Conservation (phyloP, 1,284 basidiomycete genomes). For the Taiwanofungus camphoratus region DNA sequence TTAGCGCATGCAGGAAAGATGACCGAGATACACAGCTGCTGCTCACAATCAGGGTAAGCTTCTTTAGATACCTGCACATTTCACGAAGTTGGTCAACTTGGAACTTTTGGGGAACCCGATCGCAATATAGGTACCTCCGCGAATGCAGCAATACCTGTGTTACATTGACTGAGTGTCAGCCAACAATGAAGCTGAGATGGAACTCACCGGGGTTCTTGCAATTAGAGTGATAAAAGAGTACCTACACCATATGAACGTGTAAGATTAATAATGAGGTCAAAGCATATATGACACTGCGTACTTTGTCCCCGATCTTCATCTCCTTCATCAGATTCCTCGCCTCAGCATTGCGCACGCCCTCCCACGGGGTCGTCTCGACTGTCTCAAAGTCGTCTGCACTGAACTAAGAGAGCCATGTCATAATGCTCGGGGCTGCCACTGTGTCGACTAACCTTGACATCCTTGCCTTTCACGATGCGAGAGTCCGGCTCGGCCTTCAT, state of each 20-base stretch:
- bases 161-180: slow-evolving; percentile 3
- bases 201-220: slow-evolving; percentile 77
- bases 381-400: slow-evolving; percentile 86
- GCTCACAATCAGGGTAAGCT: slow-evolving; percentile 86
- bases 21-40: too few relatives aligned
- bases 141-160: slow-evolving; percentile 77
- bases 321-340: slow-evolving; percentile 90
- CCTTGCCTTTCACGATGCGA: slow-evolving; percentile 83
- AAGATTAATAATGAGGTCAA: neutral
- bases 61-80: slow-evolving; percentile 63
- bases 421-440: slow-evolving; percentile 9
- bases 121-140: slow-evolving; percentile 69
- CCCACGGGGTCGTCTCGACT: slow-evolving; percentile 78
- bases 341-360: slow-evolving; percentile 88
- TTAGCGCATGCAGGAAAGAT: slow-evolving; percentile 14
- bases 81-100: neutral
- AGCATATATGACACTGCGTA: slow-evolving; percentile 24
- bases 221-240: slow-evolving; percentile 87
- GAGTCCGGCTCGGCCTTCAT: slow-evolving; percentile 92
- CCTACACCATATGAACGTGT: slow-evolving; percentile 12
- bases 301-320: slow-evolving; percentile 84
- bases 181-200: neutral
- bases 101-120: too few relatives aligned
- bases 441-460: slow-evolving; percentile 64
- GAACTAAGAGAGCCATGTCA: slow-evolving; percentile 50